phyloP scores from a whole-genome alignment of 2,329 filamentous ascomycete genomes.

The Aquanectria penicillioides region DNA sequence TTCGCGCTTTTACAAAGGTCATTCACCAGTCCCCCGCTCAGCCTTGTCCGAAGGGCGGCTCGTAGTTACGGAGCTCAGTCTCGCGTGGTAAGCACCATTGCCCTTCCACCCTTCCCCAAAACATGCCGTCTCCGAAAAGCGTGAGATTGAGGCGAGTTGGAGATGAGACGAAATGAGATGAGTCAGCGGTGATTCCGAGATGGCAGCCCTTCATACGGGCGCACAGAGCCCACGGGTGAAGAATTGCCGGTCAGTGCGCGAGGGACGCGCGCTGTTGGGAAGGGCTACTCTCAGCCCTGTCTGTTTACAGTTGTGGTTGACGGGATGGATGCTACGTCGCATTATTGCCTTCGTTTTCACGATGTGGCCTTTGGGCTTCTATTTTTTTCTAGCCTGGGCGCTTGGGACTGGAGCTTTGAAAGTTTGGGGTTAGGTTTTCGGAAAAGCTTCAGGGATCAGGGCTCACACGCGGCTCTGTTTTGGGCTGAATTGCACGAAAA shows the following conservation, averaged over 20 bases:
- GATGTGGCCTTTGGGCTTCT: slow-evolving; percentile 1
- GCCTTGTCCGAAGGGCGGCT: background rate
- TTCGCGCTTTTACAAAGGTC: background rate
- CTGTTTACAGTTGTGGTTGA: background rate
- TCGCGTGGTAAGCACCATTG: too few relatives aligned
- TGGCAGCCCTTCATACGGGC: background rate
- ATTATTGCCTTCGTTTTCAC: background rate
- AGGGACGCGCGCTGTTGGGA: background rate
- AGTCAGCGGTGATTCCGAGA: background rate
- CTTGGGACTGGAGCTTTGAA: background rate
- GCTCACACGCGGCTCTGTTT: background rate
- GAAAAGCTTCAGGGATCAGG: slow-evolving; percentile 1
- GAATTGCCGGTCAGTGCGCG: background rate
- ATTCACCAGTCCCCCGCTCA: background rate
- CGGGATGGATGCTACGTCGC: background rate
- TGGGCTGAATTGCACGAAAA: slow-evolving; percentile 13
- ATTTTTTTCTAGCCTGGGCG: slow-evolving; percentile 13
- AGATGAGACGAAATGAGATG: background rate
- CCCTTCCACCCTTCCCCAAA: background rate
- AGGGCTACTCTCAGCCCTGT: too few relatives aligned
- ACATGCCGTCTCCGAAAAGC: slow-evolving; percentile 1
- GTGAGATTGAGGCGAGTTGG: background rate
- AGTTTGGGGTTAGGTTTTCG: background rate
- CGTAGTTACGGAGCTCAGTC: too few relatives aligned
- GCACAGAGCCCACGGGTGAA: background rate